Evolutionary conservation across 176 grass and related monocot species (phyloP).

Genomic region (Otatea glauca): DNA sequence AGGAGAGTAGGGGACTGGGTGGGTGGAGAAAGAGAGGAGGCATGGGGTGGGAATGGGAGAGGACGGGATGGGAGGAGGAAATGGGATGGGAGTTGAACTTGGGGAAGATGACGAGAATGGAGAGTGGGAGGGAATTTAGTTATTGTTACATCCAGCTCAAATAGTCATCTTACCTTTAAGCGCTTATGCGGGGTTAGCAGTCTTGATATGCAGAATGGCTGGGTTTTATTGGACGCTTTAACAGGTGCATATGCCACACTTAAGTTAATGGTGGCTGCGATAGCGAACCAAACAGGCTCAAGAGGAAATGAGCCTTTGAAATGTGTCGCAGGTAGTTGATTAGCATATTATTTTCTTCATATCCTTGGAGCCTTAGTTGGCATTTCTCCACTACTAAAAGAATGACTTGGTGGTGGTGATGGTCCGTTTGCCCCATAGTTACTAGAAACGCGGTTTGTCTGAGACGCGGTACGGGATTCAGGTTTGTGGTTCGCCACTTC

Average conservation of each 20-base stretch:
- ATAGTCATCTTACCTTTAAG: constrained; percentile 5
- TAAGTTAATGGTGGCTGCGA: neutral
- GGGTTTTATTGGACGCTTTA: neutral
- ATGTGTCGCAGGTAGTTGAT: neutral
- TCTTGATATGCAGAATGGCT: constrained; percentile 2
- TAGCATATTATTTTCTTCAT: neutral
- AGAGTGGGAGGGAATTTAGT: neutral
- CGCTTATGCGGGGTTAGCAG: neutral
- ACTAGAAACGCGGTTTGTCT: too few relatives aligned
- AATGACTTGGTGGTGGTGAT: too few relatives aligned
- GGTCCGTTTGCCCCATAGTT: too few relatives aligned
- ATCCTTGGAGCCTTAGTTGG: neutral
- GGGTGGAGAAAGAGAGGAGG: neutral
- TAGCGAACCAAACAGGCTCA: neutral
- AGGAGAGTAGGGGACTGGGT: neutral
- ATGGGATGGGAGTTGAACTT: neutral
- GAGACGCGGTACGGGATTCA: too few relatives aligned
- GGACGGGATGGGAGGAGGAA: neutral
- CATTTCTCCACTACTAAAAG: neutral
- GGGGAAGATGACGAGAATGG: neutral
- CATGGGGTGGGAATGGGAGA: neutral
- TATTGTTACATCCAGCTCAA: constrained; percentile 1
- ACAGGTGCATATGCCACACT: neutral
- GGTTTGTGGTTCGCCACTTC: too few relatives aligned
- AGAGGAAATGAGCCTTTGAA: neutral